phyloP scores from a whole-genome alignment of 129 eudicot species.

The Escallonia rubra region DNA sequence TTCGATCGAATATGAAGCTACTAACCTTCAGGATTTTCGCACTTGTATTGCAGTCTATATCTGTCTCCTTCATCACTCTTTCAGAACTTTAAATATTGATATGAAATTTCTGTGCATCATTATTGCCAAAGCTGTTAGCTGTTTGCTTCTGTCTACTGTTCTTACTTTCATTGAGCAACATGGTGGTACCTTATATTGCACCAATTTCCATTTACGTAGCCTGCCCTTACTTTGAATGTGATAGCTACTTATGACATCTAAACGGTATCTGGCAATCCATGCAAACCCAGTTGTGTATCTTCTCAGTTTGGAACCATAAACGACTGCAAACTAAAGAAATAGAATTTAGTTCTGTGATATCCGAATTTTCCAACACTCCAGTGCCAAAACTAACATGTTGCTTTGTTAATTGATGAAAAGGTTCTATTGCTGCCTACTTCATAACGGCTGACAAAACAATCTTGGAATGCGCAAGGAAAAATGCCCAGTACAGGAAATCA shows the following conservation, averaged over 20 bases:
- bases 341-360: not conserved
- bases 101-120: too few species aligned
- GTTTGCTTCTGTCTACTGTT: too few species aligned
- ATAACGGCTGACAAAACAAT: slow-evolving; percentile 89
- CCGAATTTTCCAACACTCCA: not conserved
- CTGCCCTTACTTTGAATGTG: too few species aligned
- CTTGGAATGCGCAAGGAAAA: slow-evolving; percentile 81
- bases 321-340: not conserved
- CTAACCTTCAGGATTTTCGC: too few species aligned
- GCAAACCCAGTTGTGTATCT: not conserved
- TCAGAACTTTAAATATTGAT: too few species aligned
- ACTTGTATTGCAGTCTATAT: too few species aligned
- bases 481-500: slow-evolving; percentile 44
- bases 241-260: too few species aligned
- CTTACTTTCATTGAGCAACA: not conserved
- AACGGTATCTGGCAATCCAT: too few species aligned
- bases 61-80: too few species aligned
- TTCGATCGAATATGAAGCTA: too few species aligned
- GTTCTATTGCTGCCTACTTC: slow-evolving; percentile 81
- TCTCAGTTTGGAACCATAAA: not conserved
- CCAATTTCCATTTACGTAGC: too few species aligned
- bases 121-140: too few species aligned
- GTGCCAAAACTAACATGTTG: not conserved
- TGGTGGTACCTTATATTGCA: slow-evolving; percentile 2
- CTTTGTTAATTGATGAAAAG: slow-evolving; percentile 33